phyloP scores from a whole-genome alignment of 768 basidiomycete genomes.

The Collybiopsis luxurians region DNA sequence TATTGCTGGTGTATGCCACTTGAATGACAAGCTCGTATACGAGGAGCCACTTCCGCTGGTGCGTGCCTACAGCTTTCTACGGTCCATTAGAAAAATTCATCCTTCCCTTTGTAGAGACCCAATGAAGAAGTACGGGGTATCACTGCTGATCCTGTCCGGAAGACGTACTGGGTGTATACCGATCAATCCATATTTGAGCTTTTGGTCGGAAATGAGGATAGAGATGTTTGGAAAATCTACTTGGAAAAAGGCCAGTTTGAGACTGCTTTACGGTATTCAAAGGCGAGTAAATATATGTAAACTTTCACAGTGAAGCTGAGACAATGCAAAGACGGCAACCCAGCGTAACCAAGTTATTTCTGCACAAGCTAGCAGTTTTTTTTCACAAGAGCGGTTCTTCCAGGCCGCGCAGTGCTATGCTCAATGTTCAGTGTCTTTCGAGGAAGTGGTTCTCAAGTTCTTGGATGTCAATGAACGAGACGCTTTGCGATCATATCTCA shows the following conservation, averaged over 20 bases:
- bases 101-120: constrained; percentile 51
- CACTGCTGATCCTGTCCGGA: constrained; percentile 79
- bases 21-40: constrained; percentile 80
- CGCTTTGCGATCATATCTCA: constrained; percentile 85
- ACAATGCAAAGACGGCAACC: constrained; percentile 61
- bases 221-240: constrained; percentile 93
- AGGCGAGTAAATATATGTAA: constrained; percentile 43
- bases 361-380: constrained; percentile 79
- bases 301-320: neutral
- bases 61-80: constrained; percentile 19
- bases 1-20: constrained; percentile 70
- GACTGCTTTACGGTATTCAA: constrained; percentile 76
- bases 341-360: constrained; percentile 85
- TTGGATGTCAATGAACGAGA: constrained; percentile 89
- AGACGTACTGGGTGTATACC: constrained; percentile 94
- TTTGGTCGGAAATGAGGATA: constrained; percentile 80
- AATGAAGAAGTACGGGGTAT: constrained; percentile 73
- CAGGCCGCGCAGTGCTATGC: constrained; percentile 92
- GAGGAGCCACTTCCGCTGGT: constrained; percentile 85
- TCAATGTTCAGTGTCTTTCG: constrained; percentile 83
- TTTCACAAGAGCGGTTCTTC: constrained; percentile 78
- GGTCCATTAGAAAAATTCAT: neutral
- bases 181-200: constrained; percentile 88
- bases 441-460: constrained; percentile 90
- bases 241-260: constrained; percentile 76